phyloP scores from a whole-genome alignment of 257 asterid species.

The Nicotiana undulata region DNA sequence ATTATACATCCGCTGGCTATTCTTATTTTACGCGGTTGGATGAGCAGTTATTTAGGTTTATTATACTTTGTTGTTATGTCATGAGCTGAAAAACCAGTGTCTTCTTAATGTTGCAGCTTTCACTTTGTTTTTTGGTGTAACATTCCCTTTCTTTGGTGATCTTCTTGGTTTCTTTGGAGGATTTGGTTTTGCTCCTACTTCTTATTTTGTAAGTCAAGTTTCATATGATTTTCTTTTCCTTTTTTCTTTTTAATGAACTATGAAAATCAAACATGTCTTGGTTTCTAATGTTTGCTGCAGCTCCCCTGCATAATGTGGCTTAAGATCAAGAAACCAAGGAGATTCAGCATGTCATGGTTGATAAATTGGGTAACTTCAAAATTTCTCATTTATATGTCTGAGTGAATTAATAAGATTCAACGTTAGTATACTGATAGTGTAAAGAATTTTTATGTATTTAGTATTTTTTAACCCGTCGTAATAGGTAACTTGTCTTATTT shows the following conservation, averaged over 20 bases:
- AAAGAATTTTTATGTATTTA: not conserved
- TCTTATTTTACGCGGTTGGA: no score
- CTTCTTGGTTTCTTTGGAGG: constrained; percentile 97
- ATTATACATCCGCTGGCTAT: no score
- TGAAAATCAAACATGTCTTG: not conserved
- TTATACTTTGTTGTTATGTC: no score
- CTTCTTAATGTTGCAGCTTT: constrained; percentile 41
- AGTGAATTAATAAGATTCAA: not conserved
- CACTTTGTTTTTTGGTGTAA: constrained; percentile 73
- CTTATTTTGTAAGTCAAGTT: constrained; percentile 64
- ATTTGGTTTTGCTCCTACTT: constrained; percentile 90
- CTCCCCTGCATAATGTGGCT: constrained; percentile 87
- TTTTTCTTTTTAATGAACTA: not conserved
- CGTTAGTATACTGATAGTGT: not conserved
- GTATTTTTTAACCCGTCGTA: not conserved
- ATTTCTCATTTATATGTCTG: not conserved
- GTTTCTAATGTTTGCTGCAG: constrained; percentile 28
- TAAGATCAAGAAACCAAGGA: constrained; percentile 57
- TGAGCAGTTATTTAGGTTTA: no score
- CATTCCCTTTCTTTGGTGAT: constrained; percentile 93
- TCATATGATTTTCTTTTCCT: not conserved
- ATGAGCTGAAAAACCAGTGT: not conserved
- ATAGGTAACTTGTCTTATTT: not conserved
- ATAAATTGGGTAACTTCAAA: constrained; percentile 68
- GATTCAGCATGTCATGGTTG: constrained; percentile 70